Conservation (phyloP, 108 stramenopile species). For the Skeletonema costatum region DNA sequence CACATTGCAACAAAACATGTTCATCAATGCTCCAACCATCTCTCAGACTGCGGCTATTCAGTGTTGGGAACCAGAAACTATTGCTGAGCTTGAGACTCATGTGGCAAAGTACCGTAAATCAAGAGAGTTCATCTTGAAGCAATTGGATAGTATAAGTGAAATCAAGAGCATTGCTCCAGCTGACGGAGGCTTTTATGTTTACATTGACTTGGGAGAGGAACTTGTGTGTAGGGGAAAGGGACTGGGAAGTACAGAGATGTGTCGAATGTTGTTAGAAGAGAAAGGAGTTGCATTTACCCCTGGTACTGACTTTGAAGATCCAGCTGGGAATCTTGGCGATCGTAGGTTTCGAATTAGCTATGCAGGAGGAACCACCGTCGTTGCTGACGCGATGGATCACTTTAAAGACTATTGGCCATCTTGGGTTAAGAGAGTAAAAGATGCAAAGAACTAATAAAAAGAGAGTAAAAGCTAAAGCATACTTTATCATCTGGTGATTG, state of each 20-base stretch:
- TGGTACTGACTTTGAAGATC: slow-evolving; percentile 93
- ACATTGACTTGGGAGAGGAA: slow-evolving; percentile 81
- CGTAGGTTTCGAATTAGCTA: slow-evolving; percentile 87
- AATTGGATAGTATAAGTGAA: slow-evolving; percentile 49
- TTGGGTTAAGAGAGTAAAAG: slow-evolving; percentile 49
- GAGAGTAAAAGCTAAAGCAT: too few species aligned
- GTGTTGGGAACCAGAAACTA: slow-evolving; percentile 80
- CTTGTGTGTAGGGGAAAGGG: slow-evolving; percentile 49
- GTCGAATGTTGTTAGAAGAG: slow-evolving; percentile 70
- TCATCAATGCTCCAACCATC: slow-evolving; percentile 93
- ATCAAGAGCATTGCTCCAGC: slow-evolving; percentile 78
- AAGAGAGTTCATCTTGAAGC: slow-evolving; percentile 61
- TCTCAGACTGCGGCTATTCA: slow-evolving; percentile 86
- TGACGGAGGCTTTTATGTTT: slow-evolving; percentile 94
- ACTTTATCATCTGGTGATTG: background rate
- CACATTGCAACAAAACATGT: slow-evolving; percentile 91
- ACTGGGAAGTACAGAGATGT: slow-evolving; percentile 70
- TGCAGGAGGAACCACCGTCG: slow-evolving; percentile 76
- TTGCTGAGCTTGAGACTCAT: slow-evolving; percentile 76
- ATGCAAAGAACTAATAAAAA: background rate
- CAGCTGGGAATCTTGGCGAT: slow-evolving; percentile 61
- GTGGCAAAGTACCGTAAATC: slow-evolving; percentile 74
- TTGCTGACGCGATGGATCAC: slow-evolving; percentile 63
- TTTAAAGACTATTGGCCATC: slow-evolving; percentile 73
- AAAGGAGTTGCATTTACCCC: slow-evolving; percentile 88